Percentiles rank a stretch among this genome's conserved stretches.
Evolutionary conservation across 805 yeast genomes (phyloP).

Genomic region (Sporopachydermia lactativora): DNA sequence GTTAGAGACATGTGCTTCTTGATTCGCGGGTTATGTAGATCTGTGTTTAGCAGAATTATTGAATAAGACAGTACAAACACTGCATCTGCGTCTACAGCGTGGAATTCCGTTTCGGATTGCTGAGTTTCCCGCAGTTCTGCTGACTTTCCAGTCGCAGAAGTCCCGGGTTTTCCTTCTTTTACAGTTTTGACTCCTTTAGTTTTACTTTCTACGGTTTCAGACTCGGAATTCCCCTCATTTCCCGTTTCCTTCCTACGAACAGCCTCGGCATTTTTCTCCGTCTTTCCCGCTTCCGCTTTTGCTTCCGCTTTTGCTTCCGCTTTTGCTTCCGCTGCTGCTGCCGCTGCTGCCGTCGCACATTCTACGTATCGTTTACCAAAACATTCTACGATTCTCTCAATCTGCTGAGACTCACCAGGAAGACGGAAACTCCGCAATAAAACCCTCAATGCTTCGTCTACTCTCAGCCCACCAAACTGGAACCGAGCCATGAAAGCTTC

Average conservation of each 20-base stretch:
- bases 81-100: slow-evolving; percentile 69
- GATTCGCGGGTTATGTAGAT: slow-evolving; percentile 83
- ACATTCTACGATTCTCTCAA: slow-evolving; percentile 79
- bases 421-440: slow-evolving; percentile 72
- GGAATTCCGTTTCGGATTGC: slow-evolving; percentile 28
- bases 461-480: slow-evolving; percentile 65
- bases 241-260: slow-evolving; percentile 8
- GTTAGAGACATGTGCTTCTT: slow-evolving; percentile 83
- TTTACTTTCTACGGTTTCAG: no score
- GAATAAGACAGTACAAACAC: slow-evolving; percentile 86
- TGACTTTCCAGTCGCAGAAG: background rate
- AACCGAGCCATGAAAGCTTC: slow-evolving; percentile 51
- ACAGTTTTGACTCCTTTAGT: no score
- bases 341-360: slow-evolving; percentile 31
- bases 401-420: slow-evolving; percentile 97
- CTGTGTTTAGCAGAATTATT: slow-evolving; percentile 88
- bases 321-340: slow-evolving; percentile 25
- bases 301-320: slow-evolving; percentile 9
- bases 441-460: slow-evolving; percentile 85
- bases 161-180: no score
- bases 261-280: background rate
- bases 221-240: slow-evolving; percentile 6
- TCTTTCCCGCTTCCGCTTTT: background rate
- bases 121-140: slow-evolving; percentile 12
- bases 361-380: slow-evolving; percentile 72